These are phyloP conservation scores for Cladosporium sp. DNA, from an alignment of 2,329 filamentous ascomycete species.

Conservation along the genomic window DNA sequence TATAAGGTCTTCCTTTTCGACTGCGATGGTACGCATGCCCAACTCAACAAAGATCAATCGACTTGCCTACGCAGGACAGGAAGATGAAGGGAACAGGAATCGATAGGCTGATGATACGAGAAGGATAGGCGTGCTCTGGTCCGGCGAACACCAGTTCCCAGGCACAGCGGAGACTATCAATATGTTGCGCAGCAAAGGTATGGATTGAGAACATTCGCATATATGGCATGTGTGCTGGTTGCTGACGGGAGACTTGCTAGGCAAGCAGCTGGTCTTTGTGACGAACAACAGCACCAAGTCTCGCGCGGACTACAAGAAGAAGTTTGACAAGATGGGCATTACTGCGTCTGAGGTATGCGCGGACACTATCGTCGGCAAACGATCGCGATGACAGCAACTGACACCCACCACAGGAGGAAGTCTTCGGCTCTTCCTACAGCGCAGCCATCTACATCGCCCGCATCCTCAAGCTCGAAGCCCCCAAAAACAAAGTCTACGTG, in stretches of 20 bases:
- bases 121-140: constrained; percentile 87
- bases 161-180: constrained; percentile 83
- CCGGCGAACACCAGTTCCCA: constrained; percentile 85
- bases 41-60: background rate
- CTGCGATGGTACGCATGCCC: constrained; percentile 74
- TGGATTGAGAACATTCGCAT: background rate
- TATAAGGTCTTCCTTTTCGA: constrained; percentile 88
- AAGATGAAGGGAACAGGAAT: background rate
- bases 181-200: constrained; percentile 79
- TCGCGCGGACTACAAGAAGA: constrained; percentile 87
- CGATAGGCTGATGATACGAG: constrained; percentile 42
- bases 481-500: constrained; percentile 91
- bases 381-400: background rate
- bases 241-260: constrained; percentile 47
- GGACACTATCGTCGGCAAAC: background rate
- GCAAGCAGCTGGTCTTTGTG: constrained; percentile 91
- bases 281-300: constrained; percentile 99
- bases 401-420: constrained; percentile 67
- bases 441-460: constrained; percentile 93
- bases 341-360: constrained; percentile 63
- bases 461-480: constrained; percentile 76
- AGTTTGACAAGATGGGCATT: constrained; percentile 80
- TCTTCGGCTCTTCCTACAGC: constrained; percentile 95
- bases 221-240: background rate
- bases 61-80: background rate